Evolutionary conservation across 2,329 filamentous ascomycete genomes (phyloP).

Genomic region (Thermoascus crustaceus): DNA sequence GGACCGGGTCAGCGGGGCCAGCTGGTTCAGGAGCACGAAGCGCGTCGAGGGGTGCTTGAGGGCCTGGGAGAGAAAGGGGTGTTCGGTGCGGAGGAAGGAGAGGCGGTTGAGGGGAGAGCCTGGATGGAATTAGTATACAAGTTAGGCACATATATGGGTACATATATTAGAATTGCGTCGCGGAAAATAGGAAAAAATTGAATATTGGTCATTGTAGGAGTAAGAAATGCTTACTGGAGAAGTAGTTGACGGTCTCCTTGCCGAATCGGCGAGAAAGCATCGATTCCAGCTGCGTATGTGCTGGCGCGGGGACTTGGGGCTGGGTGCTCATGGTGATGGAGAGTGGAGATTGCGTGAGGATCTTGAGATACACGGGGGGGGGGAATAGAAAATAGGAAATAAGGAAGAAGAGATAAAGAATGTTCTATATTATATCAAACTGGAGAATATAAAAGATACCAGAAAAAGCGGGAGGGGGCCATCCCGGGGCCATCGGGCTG

Average conservation of each 20-base stretch:
- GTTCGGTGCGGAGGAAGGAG: slow-evolving; percentile 42
- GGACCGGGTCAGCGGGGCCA: slow-evolving; percentile 63
- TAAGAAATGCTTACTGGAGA: slow-evolving; percentile 33
- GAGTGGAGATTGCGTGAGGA: background rate
- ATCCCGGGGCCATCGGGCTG: no score
- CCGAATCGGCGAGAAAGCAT: slow-evolving; percentile 43
- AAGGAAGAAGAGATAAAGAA: background rate
- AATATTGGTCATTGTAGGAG: background rate
- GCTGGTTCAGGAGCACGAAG: slow-evolving; percentile 72
- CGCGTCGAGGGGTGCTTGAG: slow-evolving; percentile 39
- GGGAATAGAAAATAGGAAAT: background rate
- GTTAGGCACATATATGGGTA: no score
- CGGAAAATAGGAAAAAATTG: background rate
- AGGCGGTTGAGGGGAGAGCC: slow-evolving; percentile 44
- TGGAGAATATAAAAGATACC: background rate
- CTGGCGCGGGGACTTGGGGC: slow-evolving; percentile 48
- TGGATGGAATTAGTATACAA: no score
- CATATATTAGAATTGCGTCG: no score
- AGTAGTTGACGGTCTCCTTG: slow-evolving; percentile 44
- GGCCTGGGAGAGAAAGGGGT: slow-evolving; percentile 41
- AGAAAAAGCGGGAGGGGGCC: no score
- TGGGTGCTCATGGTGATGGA: background rate
- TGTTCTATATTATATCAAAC: background rate
- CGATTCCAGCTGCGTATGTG: slow-evolving; percentile 52
- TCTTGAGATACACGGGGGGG: no score